phyloP scores from a whole-genome alignment of 495 filamentous ascomycete species.

The Lindgomyces ingoldianus region DNA sequence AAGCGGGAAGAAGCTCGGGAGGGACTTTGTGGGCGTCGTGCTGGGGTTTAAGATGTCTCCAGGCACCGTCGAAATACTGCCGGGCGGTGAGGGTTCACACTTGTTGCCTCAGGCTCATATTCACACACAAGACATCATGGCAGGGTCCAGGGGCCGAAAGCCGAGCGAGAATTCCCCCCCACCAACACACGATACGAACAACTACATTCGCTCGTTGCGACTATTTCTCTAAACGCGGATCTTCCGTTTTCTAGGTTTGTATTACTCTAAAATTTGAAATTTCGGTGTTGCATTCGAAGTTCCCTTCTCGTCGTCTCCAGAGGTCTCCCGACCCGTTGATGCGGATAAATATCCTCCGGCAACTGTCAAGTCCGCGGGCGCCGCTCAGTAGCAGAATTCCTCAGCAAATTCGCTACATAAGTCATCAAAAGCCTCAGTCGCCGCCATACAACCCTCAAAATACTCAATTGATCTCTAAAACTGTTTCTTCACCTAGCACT shows the following conservation, averaged over 20 bases:
- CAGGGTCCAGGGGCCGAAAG: neutral
- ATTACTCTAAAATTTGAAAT: no score
- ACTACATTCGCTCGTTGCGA: neutral
- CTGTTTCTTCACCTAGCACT: neutral
- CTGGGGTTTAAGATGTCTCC: neutral
- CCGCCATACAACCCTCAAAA: neutral
- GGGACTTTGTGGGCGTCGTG: neutral
- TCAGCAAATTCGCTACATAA: conserved; percentile 26
- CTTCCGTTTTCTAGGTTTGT: no score
- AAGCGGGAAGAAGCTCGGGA: neutral
- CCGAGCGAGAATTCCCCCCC: neutral
- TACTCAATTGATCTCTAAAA: conserved; percentile 15
- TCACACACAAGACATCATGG: neutral
- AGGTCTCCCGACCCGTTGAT: conserved; percentile 5
- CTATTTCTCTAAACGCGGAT: neutral
- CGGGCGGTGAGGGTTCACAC: conserved; percentile 11
- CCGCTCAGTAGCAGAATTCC: conserved; percentile 14
- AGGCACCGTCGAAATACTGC: conserved; percentile 34
- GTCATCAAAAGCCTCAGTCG: conserved; percentile 22
- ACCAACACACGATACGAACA: neutral
- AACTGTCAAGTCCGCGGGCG: neutral
- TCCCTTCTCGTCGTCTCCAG: neutral
- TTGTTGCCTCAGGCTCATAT: neutral
- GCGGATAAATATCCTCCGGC: conserved; percentile 1
- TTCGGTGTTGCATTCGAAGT: no score